phyloP scores from a whole-genome alignment of 768 basidiomycete genomes.

The Myochromella boudieri region DNA sequence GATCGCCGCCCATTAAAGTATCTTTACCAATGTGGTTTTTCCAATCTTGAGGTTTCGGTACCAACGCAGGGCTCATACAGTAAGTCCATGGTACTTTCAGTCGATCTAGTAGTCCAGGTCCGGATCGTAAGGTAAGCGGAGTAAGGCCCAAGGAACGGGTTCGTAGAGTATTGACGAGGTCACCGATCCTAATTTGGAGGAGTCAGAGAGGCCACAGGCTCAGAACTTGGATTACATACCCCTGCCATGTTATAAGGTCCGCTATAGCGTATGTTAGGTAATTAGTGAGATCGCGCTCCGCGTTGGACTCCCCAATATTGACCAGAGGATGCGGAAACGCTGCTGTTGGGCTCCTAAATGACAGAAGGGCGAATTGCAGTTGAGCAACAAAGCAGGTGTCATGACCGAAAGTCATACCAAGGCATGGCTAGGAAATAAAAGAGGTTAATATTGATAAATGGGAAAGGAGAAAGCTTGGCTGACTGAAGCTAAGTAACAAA shows the following conservation, averaged over 20 bases:
- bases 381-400: too few species aligned
- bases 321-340: constrained; percentile 66
- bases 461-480: constrained; percentile 23
- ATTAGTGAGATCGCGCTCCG: constrained; percentile 52
- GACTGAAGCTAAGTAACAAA: constrained; percentile 57
- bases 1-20: too few species aligned
- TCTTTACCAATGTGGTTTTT: constrained; percentile 58
- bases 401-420: constrained; percentile 39
- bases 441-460: not conserved
- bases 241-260: constrained; percentile 61
- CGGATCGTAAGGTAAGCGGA: constrained; percentile 47
- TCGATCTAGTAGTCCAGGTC: constrained; percentile 50
- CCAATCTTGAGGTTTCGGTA: constrained; percentile 65
- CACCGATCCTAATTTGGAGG: constrained; percentile 44
- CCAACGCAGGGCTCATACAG: constrained; percentile 57
- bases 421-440: constrained; percentile 54
- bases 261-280: constrained; percentile 59
- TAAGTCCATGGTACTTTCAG: constrained; percentile 63
- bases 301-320: constrained; percentile 54
- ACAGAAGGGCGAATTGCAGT: too few species aligned
- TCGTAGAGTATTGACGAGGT: constrained; percentile 59
- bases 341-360: constrained; percentile 45
- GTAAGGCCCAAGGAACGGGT: constrained; percentile 45
- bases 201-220: not conserved
- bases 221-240: constrained; percentile 31